These are phyloP conservation scores for Zangia roseola DNA, from an alignment of 768 basidiomycete species.

Conservation along the genomic window DNA sequence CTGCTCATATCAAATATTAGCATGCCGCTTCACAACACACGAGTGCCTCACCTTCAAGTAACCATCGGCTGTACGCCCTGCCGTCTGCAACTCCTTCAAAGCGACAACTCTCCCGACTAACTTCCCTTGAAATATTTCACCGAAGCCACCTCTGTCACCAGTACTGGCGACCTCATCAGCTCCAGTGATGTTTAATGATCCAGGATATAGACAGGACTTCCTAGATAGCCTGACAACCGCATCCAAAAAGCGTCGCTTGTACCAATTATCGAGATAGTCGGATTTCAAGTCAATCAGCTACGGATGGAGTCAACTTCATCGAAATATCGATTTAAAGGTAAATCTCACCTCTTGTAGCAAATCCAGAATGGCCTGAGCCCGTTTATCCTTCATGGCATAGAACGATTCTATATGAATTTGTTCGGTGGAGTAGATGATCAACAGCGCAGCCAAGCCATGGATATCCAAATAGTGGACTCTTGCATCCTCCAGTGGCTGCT, in stretches of 20 bases:
- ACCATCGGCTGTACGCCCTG: conserved; percentile 18
- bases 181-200: conserved; percentile 21
- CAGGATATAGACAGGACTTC: conserved; percentile 29
- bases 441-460: conserved; percentile 22
- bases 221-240: conserved; percentile 29
- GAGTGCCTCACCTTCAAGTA: conserved; percentile 26
- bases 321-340: not conserved
- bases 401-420: conserved; percentile 14
- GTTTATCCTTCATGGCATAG: conserved; percentile 18
- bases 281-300: conserved; percentile 28
- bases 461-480: conserved; percentile 23
- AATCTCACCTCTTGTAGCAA: conserved; percentile 24
- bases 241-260: conserved; percentile 29
- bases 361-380: conserved; percentile 27
- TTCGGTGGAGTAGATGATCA: conserved; percentile 21
- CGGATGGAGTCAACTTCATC: not conserved
- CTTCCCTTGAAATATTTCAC: conserved; percentile 31
- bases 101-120: conserved; percentile 29
- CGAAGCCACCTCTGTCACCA: conserved; percentile 30
- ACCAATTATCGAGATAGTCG: conserved; percentile 22
- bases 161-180: conserved; percentile 13
- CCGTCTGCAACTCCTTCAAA: conserved; percentile 28
- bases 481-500: conserved; percentile 4
- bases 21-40: not conserved
- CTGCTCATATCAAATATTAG: conserved; percentile 16